Conservation (phyloP, 1,139 yeast genomes). For the Hyphopichia fennica region DNA sequence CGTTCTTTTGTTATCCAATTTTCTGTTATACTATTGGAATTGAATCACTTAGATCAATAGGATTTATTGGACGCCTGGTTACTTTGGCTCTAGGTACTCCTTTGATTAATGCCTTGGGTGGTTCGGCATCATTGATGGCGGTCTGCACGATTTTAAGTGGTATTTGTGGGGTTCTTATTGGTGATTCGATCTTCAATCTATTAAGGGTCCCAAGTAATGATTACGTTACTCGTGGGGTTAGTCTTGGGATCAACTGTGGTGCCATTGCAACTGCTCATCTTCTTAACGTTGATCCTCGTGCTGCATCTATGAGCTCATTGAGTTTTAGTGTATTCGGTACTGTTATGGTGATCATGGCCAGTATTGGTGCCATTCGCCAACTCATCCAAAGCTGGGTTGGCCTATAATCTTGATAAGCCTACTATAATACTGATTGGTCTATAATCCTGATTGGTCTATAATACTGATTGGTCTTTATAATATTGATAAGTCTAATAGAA, state of each 20-base stretch:
- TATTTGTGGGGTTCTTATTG: slow-evolving; percentile 69
- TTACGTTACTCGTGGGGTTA: slow-evolving; percentile 73
- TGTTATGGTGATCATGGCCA: slow-evolving; percentile 66
- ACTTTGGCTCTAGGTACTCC: slow-evolving; percentile 82
- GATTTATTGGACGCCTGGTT: slow-evolving; percentile 79
- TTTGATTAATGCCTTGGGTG: slow-evolving; percentile 60
- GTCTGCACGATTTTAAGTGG: slow-evolving; percentile 80
- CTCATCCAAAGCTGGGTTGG: slow-evolving; percentile 31
- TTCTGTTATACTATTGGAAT: slow-evolving; percentile 66
- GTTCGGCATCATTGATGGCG: slow-evolving; percentile 72
- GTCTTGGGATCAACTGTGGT: slow-evolving; percentile 75
- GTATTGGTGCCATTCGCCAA: slow-evolving; percentile 43
- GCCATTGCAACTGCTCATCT: slow-evolving; percentile 82
- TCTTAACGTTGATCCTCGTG: slow-evolving; percentile 68
- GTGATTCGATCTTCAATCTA: slow-evolving; percentile 48
- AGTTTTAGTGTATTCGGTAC: slow-evolving; percentile 75
- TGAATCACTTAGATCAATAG: slow-evolving; percentile 58
- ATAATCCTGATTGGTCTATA: no score
- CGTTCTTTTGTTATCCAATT: slow-evolving; percentile 70
- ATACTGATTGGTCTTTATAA: no score
- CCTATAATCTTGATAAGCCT: no score
- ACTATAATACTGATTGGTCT: no score
- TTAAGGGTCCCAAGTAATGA: slow-evolving; percentile 60
- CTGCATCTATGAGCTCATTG: slow-evolving; percentile 75
- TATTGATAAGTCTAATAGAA: no score